phyloP scores from a whole-genome alignment of 2,329 filamentous ascomycete species.

The Rugonectria rugulosa region DNA sequence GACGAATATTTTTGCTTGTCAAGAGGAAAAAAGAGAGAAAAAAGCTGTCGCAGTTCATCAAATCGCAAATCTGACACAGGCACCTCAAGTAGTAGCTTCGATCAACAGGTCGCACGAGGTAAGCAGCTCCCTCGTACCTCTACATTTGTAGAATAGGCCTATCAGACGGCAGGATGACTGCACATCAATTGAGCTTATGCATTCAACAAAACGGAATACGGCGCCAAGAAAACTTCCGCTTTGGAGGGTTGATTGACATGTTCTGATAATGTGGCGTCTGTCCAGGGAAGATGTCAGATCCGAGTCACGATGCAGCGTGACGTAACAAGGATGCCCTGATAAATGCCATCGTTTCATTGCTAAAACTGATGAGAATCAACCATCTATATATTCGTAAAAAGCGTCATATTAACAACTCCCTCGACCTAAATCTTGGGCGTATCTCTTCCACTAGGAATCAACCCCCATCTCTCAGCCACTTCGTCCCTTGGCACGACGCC shows the following conservation, averaged over 20 bases:
- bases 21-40: neutral
- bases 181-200: neutral
- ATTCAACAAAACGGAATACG: conserved; percentile 7
- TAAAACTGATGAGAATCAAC: neutral
- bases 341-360: too few species aligned
- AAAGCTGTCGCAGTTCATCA: too few species aligned
- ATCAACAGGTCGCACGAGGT: too few species aligned
- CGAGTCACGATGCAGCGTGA: conserved; percentile 26
- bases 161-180: neutral
- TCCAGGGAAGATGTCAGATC: neutral
- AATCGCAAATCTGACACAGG: too few species aligned
- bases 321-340: neutral
- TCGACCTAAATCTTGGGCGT: conserved; percentile 39
- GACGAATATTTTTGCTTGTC: neutral
- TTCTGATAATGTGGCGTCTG: conserved; percentile 4
- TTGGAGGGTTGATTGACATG: neutral
- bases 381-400: neutral
- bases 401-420: too few species aligned
- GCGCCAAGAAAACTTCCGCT: neutral
- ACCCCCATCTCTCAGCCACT: conserved; percentile 30
- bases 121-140: too few species aligned
- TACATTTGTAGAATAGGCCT: neutral
- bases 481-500: conserved; percentile 44
- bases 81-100: too few species aligned
- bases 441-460: conserved; percentile 36